Evolutionary conservation across 805 yeast species (phyloP).

Genomic region (Yarrowia porcina): DNA sequence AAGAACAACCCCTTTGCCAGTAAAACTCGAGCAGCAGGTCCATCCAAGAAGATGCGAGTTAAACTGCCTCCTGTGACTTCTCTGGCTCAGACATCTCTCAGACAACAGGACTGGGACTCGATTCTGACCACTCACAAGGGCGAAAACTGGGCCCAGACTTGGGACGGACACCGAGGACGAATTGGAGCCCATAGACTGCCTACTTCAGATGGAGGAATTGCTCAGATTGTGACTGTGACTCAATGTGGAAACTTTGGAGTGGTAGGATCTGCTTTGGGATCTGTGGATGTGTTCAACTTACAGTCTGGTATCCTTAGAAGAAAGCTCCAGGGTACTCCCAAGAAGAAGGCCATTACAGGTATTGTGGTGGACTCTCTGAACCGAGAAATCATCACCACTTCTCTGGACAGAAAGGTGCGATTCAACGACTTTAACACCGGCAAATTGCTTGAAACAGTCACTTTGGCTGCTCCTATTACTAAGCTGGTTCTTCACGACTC

Average conservation of each 20-base stretch:
- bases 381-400: slow-evolving; percentile 77
- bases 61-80: slow-evolving; percentile 74
- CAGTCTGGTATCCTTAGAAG: slow-evolving; percentile 86
- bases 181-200: slow-evolving; percentile 69
- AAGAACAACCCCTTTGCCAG: slow-evolving; percentile 1
- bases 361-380: slow-evolving; percentile 88
- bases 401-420: slow-evolving; percentile 85
- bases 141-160: slow-evolving; percentile 80
- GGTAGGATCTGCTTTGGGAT: slow-evolving; percentile 84
- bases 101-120: slow-evolving; percentile 92
- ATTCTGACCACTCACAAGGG: slow-evolving; percentile 84
- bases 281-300: slow-evolving; percentile 78
- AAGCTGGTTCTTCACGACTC: slow-evolving; percentile 71
- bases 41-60: slow-evolving; percentile 33
- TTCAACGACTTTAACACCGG: slow-evolving; percentile 80
- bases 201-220: slow-evolving; percentile 76
- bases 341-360: slow-evolving; percentile 72
- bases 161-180: slow-evolving; percentile 78
- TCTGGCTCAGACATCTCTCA: slow-evolving; percentile 67
- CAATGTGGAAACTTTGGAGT: slow-evolving; percentile 94
- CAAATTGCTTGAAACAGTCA: slow-evolving; percentile 60
- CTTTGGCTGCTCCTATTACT: slow-evolving; percentile 74
- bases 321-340: slow-evolving; percentile 62
- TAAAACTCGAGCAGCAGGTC: slow-evolving; percentile 36
- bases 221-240: slow-evolving; percentile 72